Base-by-base conservation (phyloP, 768 basidiomycete genomes). In the Amyloporia xantha region DNA sequence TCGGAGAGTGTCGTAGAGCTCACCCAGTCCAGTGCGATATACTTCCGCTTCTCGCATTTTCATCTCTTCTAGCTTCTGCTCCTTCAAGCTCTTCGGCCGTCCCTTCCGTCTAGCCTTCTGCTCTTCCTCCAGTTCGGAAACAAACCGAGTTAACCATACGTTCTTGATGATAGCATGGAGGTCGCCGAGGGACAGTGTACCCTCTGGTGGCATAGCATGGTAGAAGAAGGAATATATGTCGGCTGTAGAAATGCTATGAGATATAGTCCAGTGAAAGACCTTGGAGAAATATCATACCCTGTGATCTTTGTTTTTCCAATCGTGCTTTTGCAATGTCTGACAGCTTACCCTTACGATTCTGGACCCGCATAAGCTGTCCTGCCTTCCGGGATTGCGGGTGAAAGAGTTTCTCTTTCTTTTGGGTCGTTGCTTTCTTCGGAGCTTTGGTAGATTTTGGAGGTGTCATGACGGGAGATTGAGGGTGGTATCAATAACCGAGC, bases 371-470 rank as follows among this genome's bases (percentile, higher is more conserved):
- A 12, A 90, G 71, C 59, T 91, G 88, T 11, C 74, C 79, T 2
- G 90, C 90, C 68, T 91, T 92, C 52, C 90, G 75, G 19, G 90
- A 92, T 41, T 83, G 73, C 3, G 90, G 90, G 61, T 92, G 90
- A 54, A 84, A 85, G 9, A 91, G 56, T 58, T 91, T 91, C 60
- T 88, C 86, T 66, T 81, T 86, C 64, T 81, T 86, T 26, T 59
- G 62, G 3, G 60, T 50, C 44, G 61, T 62, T 21, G 53, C 45
- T 52, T 64, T 66, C 27, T 51, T 59, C 15, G 48, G 25, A 27
- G 41, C 36, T 41, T 54, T 41, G 19, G 54, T 27, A 5, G 55
- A 47, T 54, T 74, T 71, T 33, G 66, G 60, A 49, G 72, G 55
- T 15, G 58, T 52, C 63, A 62, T 64, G 10, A 7, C 15, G 30